Conservation (phyloP, 176 grass and related monocot genomes). For the Eleusine indica region DNA sequence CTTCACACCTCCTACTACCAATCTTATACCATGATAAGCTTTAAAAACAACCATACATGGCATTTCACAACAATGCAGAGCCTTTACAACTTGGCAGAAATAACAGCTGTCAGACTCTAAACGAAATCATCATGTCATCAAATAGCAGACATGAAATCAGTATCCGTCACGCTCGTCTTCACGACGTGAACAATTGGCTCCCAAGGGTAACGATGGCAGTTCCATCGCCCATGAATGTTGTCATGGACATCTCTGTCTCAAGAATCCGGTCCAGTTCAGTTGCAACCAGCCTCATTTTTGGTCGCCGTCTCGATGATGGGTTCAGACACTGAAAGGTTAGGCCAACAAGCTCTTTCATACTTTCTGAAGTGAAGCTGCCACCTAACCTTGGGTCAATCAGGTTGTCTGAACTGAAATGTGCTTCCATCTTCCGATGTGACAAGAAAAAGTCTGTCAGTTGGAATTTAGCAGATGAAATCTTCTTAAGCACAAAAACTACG, state of each 20-base stretch:
- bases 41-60: slow-evolving; percentile 60
- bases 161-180: slow-evolving; percentile 17
- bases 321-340: slow-evolving; percentile 80
- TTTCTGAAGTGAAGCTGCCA: slow-evolving; percentile 83
- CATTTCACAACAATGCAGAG: slow-evolving; percentile 44
- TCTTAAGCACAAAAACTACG: slow-evolving; percentile 18
- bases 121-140: slow-evolving; percentile 56
- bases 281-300: slow-evolving; percentile 66
- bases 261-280: slow-evolving; percentile 79
- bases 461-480: slow-evolving; percentile 30
- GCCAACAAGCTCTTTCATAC: slow-evolving; percentile 76
- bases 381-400: slow-evolving; percentile 80
- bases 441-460: slow-evolving; percentile 39
- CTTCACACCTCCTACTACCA: slow-evolving; percentile 49
- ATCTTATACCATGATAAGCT: slow-evolving; percentile 57
- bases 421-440: slow-evolving; percentile 67
- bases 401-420: slow-evolving; percentile 59
- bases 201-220: slow-evolving; percentile 90
- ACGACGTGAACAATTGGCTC: slow-evolving; percentile 88
- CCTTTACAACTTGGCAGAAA: slow-evolving; percentile 48
- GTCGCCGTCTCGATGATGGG: slow-evolving; percentile 61
- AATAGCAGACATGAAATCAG: slow-evolving; percentile 65
- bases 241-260: slow-evolving; percentile 88
- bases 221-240: slow-evolving; percentile 90
- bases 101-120: slow-evolving; percentile 47